Evolutionary conservation across 2,329 filamentous ascomycete species (phyloP), one percentile per base, ranked within the genome.

Genomic region (Celoporthe dispersa): DNA sequence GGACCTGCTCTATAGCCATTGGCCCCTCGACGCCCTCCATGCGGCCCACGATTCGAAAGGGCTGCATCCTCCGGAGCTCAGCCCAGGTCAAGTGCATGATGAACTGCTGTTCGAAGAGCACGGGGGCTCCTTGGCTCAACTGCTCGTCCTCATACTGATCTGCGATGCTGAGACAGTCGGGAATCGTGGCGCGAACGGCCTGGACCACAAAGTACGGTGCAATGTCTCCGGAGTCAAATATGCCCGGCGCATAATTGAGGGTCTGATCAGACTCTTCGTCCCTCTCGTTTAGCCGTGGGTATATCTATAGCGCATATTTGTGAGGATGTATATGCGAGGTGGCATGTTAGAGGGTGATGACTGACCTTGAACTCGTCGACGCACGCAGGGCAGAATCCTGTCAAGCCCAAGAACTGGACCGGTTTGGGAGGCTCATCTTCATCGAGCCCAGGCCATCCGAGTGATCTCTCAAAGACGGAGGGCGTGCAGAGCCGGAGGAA

Each of bases 331-430:
- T 55, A 6, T 55, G n/a, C 2, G 51, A 28, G 8, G 2, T 8
- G 19, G 16, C 35, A 55, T 14, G 11, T 33, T 33, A 7, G 22
- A 25, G 9, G 14, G 25, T 22, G 44, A 51, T 16, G 25, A 68
- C 68, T 63, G 28, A 72, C 72, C 67, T 65, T 70, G 59, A 59
- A 60, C 33, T 16, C 37, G 2, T 62, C 14, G 35, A 66, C 65
- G 28, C 72, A 73, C 41, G 61, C 44, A 5, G 62, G 60, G 33
- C 72, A 73, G 35, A 63, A 70, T 11, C 72, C 72, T 11, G 44
- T 28, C 28, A 71, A 64, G 37, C 66, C 68, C 9, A 4, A 48
- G 64, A 72, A 73, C 0, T 37, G 8, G 19, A 48, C 59, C 22
- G 57, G 16, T 2, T 61, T 48, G 3, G 66, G 64, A 53, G 68